Percentiles rank a stretch among this genome's conserved stretches.
Evolutionary conservation across 2,329 filamentous ascomycete species (phyloP).

Genomic region (Pseudogymnoascus verrucosus): DNA sequence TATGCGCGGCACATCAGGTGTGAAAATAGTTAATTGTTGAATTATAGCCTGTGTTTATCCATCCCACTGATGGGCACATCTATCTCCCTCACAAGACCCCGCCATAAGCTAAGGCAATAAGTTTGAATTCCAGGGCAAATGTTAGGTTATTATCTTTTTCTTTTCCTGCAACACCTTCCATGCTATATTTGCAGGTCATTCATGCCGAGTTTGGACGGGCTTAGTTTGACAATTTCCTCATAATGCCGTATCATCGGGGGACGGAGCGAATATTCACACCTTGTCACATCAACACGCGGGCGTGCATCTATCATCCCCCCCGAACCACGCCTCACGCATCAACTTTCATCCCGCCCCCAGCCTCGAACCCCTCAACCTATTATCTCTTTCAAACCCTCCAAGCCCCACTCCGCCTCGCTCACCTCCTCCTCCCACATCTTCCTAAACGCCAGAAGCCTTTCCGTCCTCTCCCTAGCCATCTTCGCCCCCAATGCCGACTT

Average conservation of each 20-base stretch:
- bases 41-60: background rate
- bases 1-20: background rate
- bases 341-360: background rate
- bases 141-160: background rate
- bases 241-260: background rate
- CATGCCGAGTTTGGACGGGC: background rate
- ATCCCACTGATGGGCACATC: background rate
- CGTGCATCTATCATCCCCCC: background rate
- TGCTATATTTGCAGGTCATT: background rate
- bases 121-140: background rate
- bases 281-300: background rate
- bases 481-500: slow-evolving; percentile 50
- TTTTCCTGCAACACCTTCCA: background rate
- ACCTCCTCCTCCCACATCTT: slow-evolving; percentile 52
- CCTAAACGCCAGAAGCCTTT: slow-evolving; percentile 44
- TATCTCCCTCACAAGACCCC: background rate
- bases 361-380: background rate
- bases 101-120: background rate
- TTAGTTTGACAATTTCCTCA: background rate
- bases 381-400: slow-evolving; percentile 1
- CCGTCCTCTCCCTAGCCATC: slow-evolving; percentile 46
- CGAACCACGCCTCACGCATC: background rate
- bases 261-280: background rate
- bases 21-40: background rate
- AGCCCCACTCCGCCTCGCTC: slow-evolving; percentile 21